Percentiles rank a stretch among this genome's conserved stretches.
These are phyloP conservation scores for Salix udensis DNA, from an alignment of 345 rosid genomes.

Conservation along the genomic window DNA sequence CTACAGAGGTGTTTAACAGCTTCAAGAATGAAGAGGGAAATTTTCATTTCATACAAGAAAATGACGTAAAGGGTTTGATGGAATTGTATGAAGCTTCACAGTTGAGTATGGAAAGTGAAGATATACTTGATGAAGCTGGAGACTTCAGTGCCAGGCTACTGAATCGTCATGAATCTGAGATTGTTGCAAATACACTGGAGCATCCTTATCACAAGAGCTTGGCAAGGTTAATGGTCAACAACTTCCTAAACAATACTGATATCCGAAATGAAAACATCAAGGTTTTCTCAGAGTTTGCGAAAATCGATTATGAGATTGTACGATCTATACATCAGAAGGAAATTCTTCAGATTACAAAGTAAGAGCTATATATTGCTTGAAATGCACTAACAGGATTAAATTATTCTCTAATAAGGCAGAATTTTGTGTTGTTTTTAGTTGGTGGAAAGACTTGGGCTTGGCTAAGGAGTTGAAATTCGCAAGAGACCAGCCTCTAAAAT, in stretches of 20 bases:
- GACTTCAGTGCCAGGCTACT: constrained; percentile 23
- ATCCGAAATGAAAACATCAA: constrained; percentile 28
- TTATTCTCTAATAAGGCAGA: too few relatives aligned
- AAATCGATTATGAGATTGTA: constrained; percentile 25
- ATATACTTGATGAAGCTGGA: constrained; percentile 35
- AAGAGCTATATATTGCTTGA: constrained; percentile 2
- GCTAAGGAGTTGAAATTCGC: constrained; percentile 38
- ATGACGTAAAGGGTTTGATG: constrained; percentile 36
- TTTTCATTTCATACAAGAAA: constrained; percentile 3
- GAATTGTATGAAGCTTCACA: constrained; percentile 55
- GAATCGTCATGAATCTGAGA: constrained; percentile 16
- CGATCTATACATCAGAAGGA: constrained; percentile 38
- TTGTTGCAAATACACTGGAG: constrained; percentile 18
- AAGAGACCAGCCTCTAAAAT: constrained; percentile 53
- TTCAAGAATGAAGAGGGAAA: constrained; percentile 30
- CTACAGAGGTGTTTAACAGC: constrained; percentile 30
- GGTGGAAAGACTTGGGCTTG: constrained; percentile 58
- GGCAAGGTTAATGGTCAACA: constrained; percentile 28
- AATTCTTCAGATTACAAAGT: constrained; percentile 27
- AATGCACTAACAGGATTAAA: too few relatives aligned
- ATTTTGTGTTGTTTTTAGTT: constrained; percentile 24
- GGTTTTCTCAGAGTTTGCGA: constrained; percentile 34
- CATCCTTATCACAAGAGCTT: constrained; percentile 44
- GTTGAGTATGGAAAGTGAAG: constrained; percentile 46
- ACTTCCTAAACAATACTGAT: constrained; percentile 4